These are phyloP conservation scores for Alternaria dauci DNA, from an alignment of 2,329 filamentous ascomycete species.

Conservation along the genomic window DNA sequence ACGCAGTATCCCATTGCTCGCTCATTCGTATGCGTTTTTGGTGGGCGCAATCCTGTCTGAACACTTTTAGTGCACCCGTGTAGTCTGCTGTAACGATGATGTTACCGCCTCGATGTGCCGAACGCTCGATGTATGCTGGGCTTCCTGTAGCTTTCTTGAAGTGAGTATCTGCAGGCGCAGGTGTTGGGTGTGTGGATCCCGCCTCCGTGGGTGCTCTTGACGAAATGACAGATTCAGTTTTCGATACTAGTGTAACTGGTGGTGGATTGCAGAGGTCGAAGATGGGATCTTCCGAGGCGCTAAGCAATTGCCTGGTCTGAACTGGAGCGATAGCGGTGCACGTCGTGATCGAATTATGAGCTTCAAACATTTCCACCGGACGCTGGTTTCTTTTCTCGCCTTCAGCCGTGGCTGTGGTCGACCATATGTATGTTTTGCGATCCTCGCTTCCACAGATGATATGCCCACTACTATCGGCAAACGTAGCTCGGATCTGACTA, in stretches of 20 bases:
- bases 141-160: slow-evolving; percentile 66
- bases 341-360: slow-evolving; percentile 87
- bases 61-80: slow-evolving; percentile 88
- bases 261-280: slow-evolving; percentile 97
- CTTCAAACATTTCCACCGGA: slow-evolving; percentile 88
- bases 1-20: slow-evolving; percentile 78
- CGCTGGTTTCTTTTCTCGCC: slow-evolving; percentile 77
- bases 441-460: slow-evolving; percentile 95
- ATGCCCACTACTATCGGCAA: slow-evolving; percentile 86
- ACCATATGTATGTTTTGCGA: slow-evolving; percentile 89
- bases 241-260: slow-evolving; percentile 80
- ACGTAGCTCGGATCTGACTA: slow-evolving; percentile 88
- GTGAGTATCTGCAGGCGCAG: slow-evolving; percentile 45
- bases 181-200: slow-evolving; percentile 45
- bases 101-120: slow-evolving; percentile 79
- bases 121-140: slow-evolving; percentile 79
- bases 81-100: slow-evolving; percentile 94
- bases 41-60: slow-evolving; percentile 91
- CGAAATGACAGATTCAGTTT: slow-evolving; percentile 68
- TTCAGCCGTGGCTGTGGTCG: slow-evolving; percentile 67
- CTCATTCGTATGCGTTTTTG: slow-evolving; percentile 71
- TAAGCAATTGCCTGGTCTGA: slow-evolving; percentile 78
- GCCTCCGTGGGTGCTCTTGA: slow-evolving; percentile 59
- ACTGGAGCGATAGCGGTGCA: slow-evolving; percentile 86
- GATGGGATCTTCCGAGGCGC: slow-evolving; percentile 86